Conservation (phyloP, 345 rosid species). For the Abelmoschus esculentus region DNA sequence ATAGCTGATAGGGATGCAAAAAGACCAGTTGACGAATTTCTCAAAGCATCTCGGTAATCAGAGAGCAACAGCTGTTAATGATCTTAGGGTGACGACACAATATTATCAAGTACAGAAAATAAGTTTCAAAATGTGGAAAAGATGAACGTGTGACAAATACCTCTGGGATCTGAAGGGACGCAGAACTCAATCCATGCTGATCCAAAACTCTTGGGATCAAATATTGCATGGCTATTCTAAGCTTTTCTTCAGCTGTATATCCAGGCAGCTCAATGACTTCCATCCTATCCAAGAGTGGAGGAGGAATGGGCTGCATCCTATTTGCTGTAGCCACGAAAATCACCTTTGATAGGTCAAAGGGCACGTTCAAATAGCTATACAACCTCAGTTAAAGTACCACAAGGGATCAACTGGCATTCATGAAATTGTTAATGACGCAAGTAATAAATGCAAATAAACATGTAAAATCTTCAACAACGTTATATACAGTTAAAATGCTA, state of each 20-base stretch:
- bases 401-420: background rate
- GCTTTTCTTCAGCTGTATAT: conserved; percentile 94
- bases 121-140: background rate
- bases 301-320: conserved; percentile 90
- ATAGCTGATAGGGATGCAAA: background rate
- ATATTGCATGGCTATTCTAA: conserved; percentile 83
- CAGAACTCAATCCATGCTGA: conserved; percentile 83
- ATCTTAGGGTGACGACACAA: background rate
- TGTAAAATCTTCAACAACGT: background rate
- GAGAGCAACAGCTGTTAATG: background rate
- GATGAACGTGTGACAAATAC: conserved; percentile 23
- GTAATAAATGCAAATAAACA: conserved; percentile 5
- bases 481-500: background rate
- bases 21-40: background rate
- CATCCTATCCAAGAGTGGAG: conserved; percentile 93
- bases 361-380: conserved; percentile 87
- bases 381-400: conserved; percentile 46
- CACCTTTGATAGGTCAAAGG: conserved; percentile 94
- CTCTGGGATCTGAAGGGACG: conserved; percentile 93
- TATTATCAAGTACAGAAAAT: background rate
- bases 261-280: conserved; percentile 98
- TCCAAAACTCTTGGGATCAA: conserved; percentile 93
- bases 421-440: background rate
- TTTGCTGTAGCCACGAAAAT: conserved; percentile 95
- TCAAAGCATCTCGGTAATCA: background rate